Percentiles rank a stretch among this genome's conserved stretches.
These are phyloP conservation scores for Ogataea pilisensis DNA, from an alignment of 805 yeast genomes.

Conservation along the genomic window DNA sequence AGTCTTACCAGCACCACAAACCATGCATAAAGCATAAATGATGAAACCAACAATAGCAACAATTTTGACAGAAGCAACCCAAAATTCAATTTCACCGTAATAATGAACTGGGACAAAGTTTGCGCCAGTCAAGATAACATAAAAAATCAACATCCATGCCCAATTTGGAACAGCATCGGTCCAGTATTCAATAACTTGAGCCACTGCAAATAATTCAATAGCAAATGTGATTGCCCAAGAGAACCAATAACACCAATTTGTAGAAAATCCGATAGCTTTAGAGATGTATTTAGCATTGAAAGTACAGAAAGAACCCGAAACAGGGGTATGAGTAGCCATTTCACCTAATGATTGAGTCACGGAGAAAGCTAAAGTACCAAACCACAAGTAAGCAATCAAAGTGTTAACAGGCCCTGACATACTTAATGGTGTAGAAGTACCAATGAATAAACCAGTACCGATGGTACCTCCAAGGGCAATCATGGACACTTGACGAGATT, in stretches of 20 bases:
- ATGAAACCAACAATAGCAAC: slow-evolving; percentile 69
- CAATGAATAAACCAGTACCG: slow-evolving; percentile 74
- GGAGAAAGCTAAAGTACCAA: slow-evolving; percentile 60
- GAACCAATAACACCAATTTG: slow-evolving; percentile 73
- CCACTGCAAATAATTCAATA: slow-evolving; percentile 66
- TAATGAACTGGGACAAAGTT: slow-evolving; percentile 65
- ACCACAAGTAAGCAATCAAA: slow-evolving; percentile 58
- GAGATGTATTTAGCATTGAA: slow-evolving; percentile 65
- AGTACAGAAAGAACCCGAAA: slow-evolving; percentile 63
- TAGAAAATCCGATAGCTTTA: slow-evolving; percentile 70
- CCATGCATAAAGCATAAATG: slow-evolving; percentile 63
- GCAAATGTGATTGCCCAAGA: slow-evolving; percentile 78
- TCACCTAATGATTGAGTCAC: slow-evolving; percentile 75
- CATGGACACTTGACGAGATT: slow-evolving; percentile 69
- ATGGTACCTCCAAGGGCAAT: slow-evolving; percentile 78
- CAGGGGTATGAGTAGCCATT: slow-evolving; percentile 76
- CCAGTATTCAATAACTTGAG: slow-evolving; percentile 65
- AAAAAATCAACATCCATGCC: slow-evolving; percentile 69
- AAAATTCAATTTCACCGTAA: slow-evolving; percentile 74
- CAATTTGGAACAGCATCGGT: slow-evolving; percentile 64
- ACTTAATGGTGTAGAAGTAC: slow-evolving; percentile 51
- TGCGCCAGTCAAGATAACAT: slow-evolving; percentile 46
- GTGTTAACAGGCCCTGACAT: slow-evolving; percentile 68
- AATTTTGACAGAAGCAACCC: slow-evolving; percentile 67
- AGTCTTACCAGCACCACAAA: slow-evolving; percentile 64